phyloP scores from a whole-genome alignment of 2,329 filamentous ascomycete species.

The Cryoendolithus antarcticus region DNA sequence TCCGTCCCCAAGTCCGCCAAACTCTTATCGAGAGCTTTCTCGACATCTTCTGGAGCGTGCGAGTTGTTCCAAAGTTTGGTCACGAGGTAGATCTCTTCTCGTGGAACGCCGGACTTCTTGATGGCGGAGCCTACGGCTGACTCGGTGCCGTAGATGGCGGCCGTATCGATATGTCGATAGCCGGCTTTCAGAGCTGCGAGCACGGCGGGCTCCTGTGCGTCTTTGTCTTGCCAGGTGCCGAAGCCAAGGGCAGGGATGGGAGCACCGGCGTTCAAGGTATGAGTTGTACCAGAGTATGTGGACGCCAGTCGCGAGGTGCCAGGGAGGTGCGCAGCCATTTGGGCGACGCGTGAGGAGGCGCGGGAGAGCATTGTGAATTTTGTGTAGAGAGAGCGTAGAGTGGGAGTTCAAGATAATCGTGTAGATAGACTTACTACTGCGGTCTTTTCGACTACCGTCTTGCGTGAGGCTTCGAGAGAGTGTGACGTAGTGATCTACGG shows the following conservation, averaged over 20 bases:
- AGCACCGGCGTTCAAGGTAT: slow-evolving; percentile 26
- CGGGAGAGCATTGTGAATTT: too few species aligned
- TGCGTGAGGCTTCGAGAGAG: too few species aligned
- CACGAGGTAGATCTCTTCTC: slow-evolving; percentile 27
- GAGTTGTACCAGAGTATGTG: not conserved
- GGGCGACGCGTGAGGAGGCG: too few species aligned
- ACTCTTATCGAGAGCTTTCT: slow-evolving; percentile 18
- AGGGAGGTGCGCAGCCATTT: too few species aligned
- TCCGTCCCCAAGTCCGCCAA: slow-evolving; percentile 31
- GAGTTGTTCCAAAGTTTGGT: slow-evolving; percentile 49
- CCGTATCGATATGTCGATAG: slow-evolving; percentile 17
- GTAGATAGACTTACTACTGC: too few species aligned
- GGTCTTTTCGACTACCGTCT: too few species aligned
- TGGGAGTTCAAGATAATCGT: too few species aligned
- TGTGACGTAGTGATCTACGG: too few species aligned
- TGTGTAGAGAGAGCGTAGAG: too few species aligned
- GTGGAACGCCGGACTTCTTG: slow-evolving; percentile 10
- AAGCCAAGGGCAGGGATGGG: slow-evolving; percentile 26
- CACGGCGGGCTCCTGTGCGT: slow-evolving; percentile 19
- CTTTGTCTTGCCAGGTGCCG: slow-evolving; percentile 27
- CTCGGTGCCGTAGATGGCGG: slow-evolving; percentile 22
- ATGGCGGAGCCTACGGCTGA: slow-evolving; percentile 15
- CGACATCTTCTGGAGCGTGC: slow-evolving; percentile 26
- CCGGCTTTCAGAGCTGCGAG: slow-evolving; percentile 9
- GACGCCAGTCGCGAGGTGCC: too few species aligned